phyloP scores from a whole-genome alignment of 2,329 filamentous ascomycete species.

The Pseudogymnoascus sp. region DNA sequence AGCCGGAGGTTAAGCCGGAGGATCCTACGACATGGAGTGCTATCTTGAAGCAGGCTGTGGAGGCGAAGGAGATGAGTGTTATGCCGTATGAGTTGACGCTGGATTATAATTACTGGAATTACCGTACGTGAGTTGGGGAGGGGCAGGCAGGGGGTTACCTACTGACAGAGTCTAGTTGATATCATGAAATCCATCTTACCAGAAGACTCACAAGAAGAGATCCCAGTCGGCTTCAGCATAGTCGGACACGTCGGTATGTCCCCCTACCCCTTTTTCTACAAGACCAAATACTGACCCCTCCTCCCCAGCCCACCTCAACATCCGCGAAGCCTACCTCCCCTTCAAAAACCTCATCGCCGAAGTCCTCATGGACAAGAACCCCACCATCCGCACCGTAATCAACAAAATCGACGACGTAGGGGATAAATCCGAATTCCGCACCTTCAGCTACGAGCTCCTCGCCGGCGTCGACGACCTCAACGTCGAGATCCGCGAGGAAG shows the following conservation, averaged over 20 bases:
- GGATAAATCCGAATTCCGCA: constrained; percentile 74
- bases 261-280: constrained; percentile 1
- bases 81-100: constrained; percentile 68
- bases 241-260: constrained; percentile 74
- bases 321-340: constrained; percentile 70
- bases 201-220: constrained; percentile 67
- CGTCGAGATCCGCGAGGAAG: constrained; percentile 72
- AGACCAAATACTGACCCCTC: constrained; percentile 17
- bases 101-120: constrained; percentile 79
- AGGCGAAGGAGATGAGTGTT: constrained; percentile 58
- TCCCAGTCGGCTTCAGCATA: constrained; percentile 77
- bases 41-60: constrained; percentile 58
- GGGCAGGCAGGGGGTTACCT: constrained; percentile 9
- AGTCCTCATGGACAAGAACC: constrained; percentile 85
- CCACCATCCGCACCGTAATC: constrained; percentile 75
- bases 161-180: constrained; percentile 47
- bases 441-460: constrained; percentile 86
- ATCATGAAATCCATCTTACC: constrained; percentile 77
- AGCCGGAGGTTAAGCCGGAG: constrained; percentile 44
- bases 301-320: constrained; percentile 75
- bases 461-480: constrained; percentile 73
- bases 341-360: constrained; percentile 82
- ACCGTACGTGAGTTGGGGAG: constrained; percentile 46
- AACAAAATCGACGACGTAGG: constrained; percentile 92
- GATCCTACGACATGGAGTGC: constrained; percentile 68